Conservation (phyloP, 352 stramenopile genomes). For the Phytopythium chamaehyphon region DNA sequence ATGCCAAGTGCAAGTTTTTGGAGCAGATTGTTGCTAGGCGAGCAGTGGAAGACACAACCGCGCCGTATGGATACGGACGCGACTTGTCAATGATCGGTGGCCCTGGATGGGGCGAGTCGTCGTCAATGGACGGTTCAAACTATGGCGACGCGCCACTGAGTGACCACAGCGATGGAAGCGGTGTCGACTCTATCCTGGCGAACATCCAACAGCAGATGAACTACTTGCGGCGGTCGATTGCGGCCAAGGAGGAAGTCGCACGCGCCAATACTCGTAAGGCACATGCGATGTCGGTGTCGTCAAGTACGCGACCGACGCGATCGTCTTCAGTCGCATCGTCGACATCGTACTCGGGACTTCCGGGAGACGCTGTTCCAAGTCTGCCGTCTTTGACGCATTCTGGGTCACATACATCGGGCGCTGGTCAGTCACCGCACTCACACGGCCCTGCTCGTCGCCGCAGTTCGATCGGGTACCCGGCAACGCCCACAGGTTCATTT, state of each 20-base stretch:
- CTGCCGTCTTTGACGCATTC: slow-evolving; percentile 35
- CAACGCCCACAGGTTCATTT: slow-evolving; percentile 30
- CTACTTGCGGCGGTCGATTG: slow-evolving; percentile 67
- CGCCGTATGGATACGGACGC: slow-evolving; percentile 5
- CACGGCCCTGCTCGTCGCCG: slow-evolving; percentile 14
- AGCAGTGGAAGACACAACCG: slow-evolving; percentile 31
- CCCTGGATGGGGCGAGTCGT: slow-evolving; percentile 16
- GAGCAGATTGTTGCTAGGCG: slow-evolving; percentile 64
- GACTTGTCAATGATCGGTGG: slow-evolving; percentile 18
- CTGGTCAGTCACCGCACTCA: slow-evolving; percentile 22
- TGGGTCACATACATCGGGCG: slow-evolving; percentile 17
- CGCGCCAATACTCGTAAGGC: slow-evolving; percentile 38
- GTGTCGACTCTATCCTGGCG: slow-evolving; percentile 71
- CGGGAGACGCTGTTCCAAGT: slow-evolving; percentile 28
- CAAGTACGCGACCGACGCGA: slow-evolving; percentile 54
- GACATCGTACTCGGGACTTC: slow-evolving; percentile 32
- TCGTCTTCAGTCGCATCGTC: slow-evolving; percentile 65
- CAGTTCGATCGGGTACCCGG: slow-evolving; percentile 25
- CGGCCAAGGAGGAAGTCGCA: slow-evolving; percentile 52
- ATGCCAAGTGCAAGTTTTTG: slow-evolving; percentile 77
- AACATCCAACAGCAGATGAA: slow-evolving; percentile 85
- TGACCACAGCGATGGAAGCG: slow-evolving; percentile 27
- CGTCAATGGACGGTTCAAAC: slow-evolving; percentile 13
- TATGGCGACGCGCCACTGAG: slow-evolving; percentile 21
- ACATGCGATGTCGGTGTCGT: slow-evolving; percentile 57